A percentile compares a stretch with the other conserved stretches of the same genome.
Conservation (phyloP, 306 rosid species). For the Cicer cuneatum region DNA sequence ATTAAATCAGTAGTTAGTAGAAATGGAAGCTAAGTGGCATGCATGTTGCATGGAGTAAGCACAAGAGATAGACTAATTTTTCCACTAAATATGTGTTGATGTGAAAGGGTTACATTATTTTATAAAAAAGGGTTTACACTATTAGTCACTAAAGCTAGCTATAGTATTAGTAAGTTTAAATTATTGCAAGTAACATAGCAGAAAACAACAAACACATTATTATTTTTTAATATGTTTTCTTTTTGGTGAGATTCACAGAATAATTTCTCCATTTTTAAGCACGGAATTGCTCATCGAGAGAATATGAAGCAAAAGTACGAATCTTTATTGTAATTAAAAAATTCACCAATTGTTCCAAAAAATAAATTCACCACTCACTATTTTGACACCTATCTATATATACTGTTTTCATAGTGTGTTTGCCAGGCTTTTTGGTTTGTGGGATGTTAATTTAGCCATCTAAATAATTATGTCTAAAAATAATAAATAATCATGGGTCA, state of each 20-base stretch:
- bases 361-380: not conserved
- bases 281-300: not conserved
- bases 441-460: not conserved
- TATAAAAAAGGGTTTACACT: not conserved
- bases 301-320: not conserved
- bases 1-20: not conserved
- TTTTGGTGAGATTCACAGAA: not conserved
- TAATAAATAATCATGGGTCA: too few relatives aligned
- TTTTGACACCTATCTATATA: not conserved
- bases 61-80: not conserved
- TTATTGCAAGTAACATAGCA: not conserved
- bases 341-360: not conserved
- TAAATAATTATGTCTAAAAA: not conserved
- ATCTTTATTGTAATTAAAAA: not conserved
- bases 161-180: not conserved
- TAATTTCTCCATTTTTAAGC: not conserved
- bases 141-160: not conserved
- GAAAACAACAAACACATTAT: not conserved
- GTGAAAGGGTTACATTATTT: not conserved
- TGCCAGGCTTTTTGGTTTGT: not conserved
- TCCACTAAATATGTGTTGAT: constrained; percentile 1
- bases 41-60: constrained; percentile 33
- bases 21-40: constrained; percentile 32
- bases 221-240: not conserved
- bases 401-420: not conserved